phyloP scores from a whole-genome alignment of 352 stramenopile species.

The Pythium plurisporium region DNA sequence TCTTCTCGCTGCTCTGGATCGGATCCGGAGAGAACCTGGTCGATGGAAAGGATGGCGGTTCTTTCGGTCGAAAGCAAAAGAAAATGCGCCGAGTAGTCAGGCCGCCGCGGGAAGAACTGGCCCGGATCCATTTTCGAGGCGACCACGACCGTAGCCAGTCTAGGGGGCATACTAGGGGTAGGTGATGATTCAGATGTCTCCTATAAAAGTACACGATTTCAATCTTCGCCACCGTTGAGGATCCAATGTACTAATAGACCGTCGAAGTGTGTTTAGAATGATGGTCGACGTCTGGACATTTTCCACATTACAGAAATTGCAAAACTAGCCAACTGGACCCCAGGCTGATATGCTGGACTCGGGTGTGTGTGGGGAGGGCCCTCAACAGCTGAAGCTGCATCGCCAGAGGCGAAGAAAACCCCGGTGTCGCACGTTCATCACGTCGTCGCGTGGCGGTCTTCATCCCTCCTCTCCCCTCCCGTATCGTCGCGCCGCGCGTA shows the following conservation, averaged over 20 bases:
- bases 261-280: background rate
- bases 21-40: no score
- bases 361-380: background rate
- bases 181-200: background rate
- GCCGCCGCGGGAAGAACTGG: constrained; percentile 1
- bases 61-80: background rate
- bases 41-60: background rate
- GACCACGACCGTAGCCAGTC: constrained; percentile 1
- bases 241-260: background rate
- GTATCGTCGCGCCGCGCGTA: constrained; percentile 13
- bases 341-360: constrained; percentile 8
- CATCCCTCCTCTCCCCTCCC: no score
- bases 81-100: constrained; percentile 2
- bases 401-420: constrained; percentile 6
- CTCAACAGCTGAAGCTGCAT: constrained; percentile 3
- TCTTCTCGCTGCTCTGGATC: no score
- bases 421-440: constrained; percentile 11
- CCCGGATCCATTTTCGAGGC: constrained; percentile 19
- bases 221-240: background rate
- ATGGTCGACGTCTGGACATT: background rate
- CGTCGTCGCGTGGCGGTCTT: background rate
- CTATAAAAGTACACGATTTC: background rate
- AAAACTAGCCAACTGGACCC: background rate
- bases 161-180: background rate
- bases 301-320: background rate